Percentiles rank a stretch among this genome's conserved stretches.
Evolutionary conservation across 1,284 basidiomycete species (phyloP).

Genomic region (Rugosomyces carneus): DNA sequence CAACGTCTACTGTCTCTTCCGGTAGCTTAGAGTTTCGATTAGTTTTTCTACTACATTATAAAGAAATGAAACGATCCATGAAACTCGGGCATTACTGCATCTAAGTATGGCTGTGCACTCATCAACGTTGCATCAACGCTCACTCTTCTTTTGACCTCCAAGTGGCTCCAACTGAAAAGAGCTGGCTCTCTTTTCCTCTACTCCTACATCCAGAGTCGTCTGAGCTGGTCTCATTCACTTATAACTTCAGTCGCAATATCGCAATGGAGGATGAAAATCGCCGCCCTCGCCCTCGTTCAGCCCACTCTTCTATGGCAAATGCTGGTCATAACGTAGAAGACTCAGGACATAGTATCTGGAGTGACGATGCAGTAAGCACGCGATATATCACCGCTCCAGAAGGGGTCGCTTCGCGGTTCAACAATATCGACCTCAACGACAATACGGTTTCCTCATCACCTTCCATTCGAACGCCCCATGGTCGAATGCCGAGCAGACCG

Average conservation of each 20-base stretch:
- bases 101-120: neutral
- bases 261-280: conserved; percentile 6
- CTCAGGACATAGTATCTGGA: conserved; percentile 16
- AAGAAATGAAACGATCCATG: no score
- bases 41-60: no score
- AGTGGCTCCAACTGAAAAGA: conserved; percentile 2
- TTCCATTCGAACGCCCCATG: neutral
- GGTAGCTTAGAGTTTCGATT: no score
- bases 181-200: conserved; percentile 16
- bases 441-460: neutral
- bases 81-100: no score
- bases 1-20: no score
- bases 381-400: conserved; percentile 10
- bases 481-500: conserved; percentile 6
- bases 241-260: neutral
- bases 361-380: conserved; percentile 15
- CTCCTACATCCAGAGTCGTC: conserved; percentile 8
- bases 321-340: conserved; percentile 4
- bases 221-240: conserved; percentile 18
- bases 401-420: conserved; percentile 14
- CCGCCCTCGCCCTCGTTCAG: conserved; percentile 12
- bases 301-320: conserved; percentile 3
- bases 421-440: conserved; percentile 8
- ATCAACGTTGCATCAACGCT: no score
- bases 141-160: no score